These are phyloP conservation scores for Strobilomyces confusus DNA, from an alignment of 768 basidiomycete genomes.

Conservation along the genomic window DNA sequence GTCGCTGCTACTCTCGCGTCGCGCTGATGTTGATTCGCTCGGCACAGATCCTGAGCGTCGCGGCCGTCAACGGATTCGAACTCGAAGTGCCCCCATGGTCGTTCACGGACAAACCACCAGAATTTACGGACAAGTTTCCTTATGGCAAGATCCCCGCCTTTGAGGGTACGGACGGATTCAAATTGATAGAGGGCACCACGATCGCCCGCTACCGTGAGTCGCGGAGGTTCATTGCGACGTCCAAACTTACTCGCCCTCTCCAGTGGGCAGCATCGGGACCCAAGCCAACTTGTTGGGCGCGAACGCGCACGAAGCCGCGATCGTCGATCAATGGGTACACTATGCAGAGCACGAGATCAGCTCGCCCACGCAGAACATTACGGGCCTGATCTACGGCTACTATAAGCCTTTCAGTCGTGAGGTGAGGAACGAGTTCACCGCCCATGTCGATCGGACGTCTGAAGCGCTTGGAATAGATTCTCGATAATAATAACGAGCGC, in stretches of 20 bases:
- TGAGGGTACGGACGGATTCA: slow-evolving; percentile 18
- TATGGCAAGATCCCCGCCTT: slow-evolving; percentile 24
- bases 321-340: slow-evolving; percentile 14
- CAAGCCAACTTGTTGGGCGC: slow-evolving; percentile 10
- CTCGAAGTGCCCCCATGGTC: slow-evolving; percentile 13
- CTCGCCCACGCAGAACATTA: background rate
- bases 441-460: background rate
- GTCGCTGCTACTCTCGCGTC: background rate
- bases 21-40: background rate
- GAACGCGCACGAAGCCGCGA: slow-evolving; percentile 6
- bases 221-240: background rate
- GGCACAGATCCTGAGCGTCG: slow-evolving; percentile 17
- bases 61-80: slow-evolving; percentile 16
- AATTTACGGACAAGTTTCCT: slow-evolving; percentile 15
- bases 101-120: slow-evolving; percentile 9
- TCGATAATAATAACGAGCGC: background rate
- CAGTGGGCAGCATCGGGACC: slow-evolving; percentile 16
- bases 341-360: slow-evolving; percentile 14
- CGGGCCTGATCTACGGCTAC: slow-evolving; percentile 1
- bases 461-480: background rate
- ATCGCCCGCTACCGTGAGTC: slow-evolving; percentile 23
- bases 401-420: slow-evolving; percentile 4
- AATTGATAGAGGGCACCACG: slow-evolving; percentile 15
- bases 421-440: background rate
- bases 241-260: background rate